Evolutionary conservation across 2,329 filamentous ascomycete species (phyloP), one percentile per base, ranked within the genome.

Genomic region (Penicillium sp.): DNA sequence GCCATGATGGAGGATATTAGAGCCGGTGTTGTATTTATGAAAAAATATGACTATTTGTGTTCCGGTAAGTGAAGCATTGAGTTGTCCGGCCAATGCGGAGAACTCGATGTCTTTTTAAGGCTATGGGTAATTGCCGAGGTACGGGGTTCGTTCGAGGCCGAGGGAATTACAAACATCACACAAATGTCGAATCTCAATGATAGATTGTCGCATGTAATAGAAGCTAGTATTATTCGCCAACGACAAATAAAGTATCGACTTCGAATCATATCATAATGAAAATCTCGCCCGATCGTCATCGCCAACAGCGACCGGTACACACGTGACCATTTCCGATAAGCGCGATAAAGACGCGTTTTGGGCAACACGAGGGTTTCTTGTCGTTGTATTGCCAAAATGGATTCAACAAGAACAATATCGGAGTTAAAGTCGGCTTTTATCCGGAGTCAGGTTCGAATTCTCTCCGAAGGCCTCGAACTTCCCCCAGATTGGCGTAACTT

Each of bases 371-470:
- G 15, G 15, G 18, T 34, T 28, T 44, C 39, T n/a, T 29, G 8
- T 45, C 24, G 45, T 44, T 16, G n/a, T 34, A 16, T 51, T 21
- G 23, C 16, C 28, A 31, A 21, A 28, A 76, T 76, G 73, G 72
- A 73, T 50, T 67, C 67, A 36, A 63, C 65, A 51, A 65, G 65
- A 49, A 81, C 79, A 1, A 74, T 83, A 42, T 69, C 76, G 18
- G 76, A 79, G 53, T 62, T 79, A 36, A 83, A 83, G 57, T 72
- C 76, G 6, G 63, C 73, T 13, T 83, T 83, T 45, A 69, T 83
- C 16, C 70, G 77, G 51, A 68, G 70, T 9, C 79, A 81, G 54
- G 76, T 81, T 52, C 79, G 80, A 7, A 74, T 80, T 18, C 69
- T 83, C 4, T 79, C 78, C 2, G 73, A 76, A 51, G 71, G 70